Evolutionary conservation across 495 filamentous ascomycete species (phyloP).

Genomic region (Podospora bellae-mahoneyi): DNA sequence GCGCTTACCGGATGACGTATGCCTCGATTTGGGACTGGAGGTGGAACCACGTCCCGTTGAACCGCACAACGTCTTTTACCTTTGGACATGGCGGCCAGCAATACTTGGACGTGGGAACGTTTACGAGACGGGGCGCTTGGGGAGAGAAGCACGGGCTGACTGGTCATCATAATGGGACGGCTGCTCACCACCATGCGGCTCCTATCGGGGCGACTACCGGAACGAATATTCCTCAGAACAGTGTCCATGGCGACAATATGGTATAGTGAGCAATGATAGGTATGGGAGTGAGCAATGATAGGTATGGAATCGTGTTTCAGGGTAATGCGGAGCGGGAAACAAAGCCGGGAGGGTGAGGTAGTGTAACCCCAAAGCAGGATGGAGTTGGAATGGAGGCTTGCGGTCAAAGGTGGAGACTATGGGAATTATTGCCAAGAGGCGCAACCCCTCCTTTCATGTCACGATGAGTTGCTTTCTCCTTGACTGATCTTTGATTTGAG

Average conservation of each 20-base stretch:
- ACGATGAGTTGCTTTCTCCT: not conserved
- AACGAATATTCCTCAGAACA: not conserved
- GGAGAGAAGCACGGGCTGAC: not conserved
- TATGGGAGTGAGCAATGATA: not conserved
- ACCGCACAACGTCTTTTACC: not conserved
- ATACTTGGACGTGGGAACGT: not conserved
- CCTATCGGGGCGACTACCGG: not conserved
- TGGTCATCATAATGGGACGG: not conserved
- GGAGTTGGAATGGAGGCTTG: not conserved
- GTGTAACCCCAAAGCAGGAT: too few species aligned
- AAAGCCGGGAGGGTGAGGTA: too few species aligned
- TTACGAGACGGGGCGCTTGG: not conserved
- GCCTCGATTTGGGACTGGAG: slow-evolving; percentile 58
- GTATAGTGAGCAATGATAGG: not conserved
- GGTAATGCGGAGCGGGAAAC: too few species aligned
- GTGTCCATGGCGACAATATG: not conserved
- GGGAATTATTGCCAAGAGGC: not conserved
- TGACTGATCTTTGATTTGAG: not conserved
- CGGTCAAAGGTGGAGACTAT: not conserved
- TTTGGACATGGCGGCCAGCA: slow-evolving; percentile 3
- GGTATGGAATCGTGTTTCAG: too few species aligned
- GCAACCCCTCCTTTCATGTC: not conserved
- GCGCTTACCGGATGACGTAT: slow-evolving; percentile 56
- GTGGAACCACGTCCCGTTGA: slow-evolving; percentile 53
- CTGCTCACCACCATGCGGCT: not conserved